Evolutionary conservation across 352 stramenopile species (phyloP), one percentile per base, ranked within the genome.

Genomic region (Plasmopara muralis): DNA sequence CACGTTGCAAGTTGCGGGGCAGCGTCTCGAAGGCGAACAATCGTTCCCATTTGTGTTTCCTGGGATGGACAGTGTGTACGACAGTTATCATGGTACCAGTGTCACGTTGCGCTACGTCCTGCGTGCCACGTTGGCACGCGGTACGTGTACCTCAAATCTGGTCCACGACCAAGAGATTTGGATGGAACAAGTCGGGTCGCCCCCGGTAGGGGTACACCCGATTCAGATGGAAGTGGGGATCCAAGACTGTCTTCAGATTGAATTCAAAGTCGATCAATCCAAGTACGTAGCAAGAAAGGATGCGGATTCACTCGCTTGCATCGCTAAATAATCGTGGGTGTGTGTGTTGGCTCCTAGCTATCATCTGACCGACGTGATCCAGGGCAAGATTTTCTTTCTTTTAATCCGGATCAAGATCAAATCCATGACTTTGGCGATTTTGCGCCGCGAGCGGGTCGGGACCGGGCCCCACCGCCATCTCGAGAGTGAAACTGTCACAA

Each of bases 201-300:
- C 73, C 49, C 92, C 93, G 8, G 71, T 79, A 33, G 63, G 95
- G 50, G 93, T 96, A 66, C 86, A 93, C 58, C 77, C 87, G 12
- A 98, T 98, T 53, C 98, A 98, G 73, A 98, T 98, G 94, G 96
- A 98, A 56, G 89, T 97, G 29, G 97, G 97, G 14, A 99, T 99
- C 64, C 96, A 99, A 76, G 96, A 99, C 50, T 99, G 96, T 77
- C 81, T 99, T 28, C 97, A 99, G 63, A 98, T 99, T 66, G 96
- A 99, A 81, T 99, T 99, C 64, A 89, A 98, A 67, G 99, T 98
- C 72, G 87, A 98, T 63, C 97, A 97, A 57, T 83, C 89, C 43
- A 89, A 86, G 58, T 99, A 97, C 41, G 49, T 28, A 43, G n/a
- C 6, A 47, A 59, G 48, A 52, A 2, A 8, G 9, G 28, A 15